Evolutionary conservation across 1,139 yeast species (phyloP), one percentile per base, ranked within the genome.

Genomic region (Yamadazyma blattariae): DNA sequence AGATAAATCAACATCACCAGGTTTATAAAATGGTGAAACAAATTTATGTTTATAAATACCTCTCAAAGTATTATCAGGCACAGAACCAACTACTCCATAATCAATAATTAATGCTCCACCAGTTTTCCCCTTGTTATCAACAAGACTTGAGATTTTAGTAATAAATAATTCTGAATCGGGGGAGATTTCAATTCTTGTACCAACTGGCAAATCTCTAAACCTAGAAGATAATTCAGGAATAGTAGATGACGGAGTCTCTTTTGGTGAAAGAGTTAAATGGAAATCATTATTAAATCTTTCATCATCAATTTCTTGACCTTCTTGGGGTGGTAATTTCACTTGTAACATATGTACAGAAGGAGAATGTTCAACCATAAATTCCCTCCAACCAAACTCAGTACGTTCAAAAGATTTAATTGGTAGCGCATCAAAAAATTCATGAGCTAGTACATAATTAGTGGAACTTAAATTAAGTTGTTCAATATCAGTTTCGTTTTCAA

Each of bases 371-470:
- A 87, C 95, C 30, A 84, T 53, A 28, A 77, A 67, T 52, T 87
- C 96, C 46, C 92, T 66, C 96, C 96, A 87, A 1, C 88, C 87
- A 13, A 73, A 56, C 22, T 65, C 61, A 0, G 85, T 77, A 45
- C 74, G 74, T 37, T 75, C 71, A 52, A 84, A 87, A 42, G 82
- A 74, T 45, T 82, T 80, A 18, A 87, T 80, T 0, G 96, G 95
- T 40, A 87, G 65, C 0, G 96, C 95, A 59, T 87, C 96, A 52
- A 83, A 87, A 50, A 87, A 87, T 54, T 87, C 96, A 54, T 87
- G 96, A 0, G 95, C 95, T 36, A 87, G 54, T 7, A 85, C 67
- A 52, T 76, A 86, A 41, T 85, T 82, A 25, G 87, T 74, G 3
- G 46, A 41, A 5, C 7, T 17, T 4, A 61, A 64, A 4, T 64